phyloP scores from a whole-genome alignment of 176 grass and related monocot species.

The Typha latifolia region DNA sequence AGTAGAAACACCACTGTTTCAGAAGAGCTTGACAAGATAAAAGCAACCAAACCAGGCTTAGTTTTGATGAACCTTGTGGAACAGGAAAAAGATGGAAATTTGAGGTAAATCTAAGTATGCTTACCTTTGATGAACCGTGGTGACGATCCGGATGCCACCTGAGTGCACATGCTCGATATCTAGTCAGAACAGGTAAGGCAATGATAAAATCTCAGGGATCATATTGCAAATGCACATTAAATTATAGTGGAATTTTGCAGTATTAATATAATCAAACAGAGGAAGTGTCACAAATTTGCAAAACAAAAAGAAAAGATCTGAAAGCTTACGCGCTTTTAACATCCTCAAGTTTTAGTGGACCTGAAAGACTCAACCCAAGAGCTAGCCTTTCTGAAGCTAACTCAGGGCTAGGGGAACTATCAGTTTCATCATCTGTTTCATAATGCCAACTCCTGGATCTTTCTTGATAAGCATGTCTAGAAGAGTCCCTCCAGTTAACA shows the following conservation, averaged over 20 bases:
- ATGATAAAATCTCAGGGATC: slow-evolving; percentile 15
- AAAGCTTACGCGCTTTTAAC: slow-evolving; percentile 92
- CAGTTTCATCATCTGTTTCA: slow-evolving; percentile 49
- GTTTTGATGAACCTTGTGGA: too few relatives aligned
- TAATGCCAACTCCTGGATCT: slow-evolving; percentile 47
- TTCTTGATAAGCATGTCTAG: slow-evolving; percentile 25
- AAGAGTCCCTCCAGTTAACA: slow-evolving; percentile 28
- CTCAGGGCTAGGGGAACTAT: slow-evolving; percentile 24
- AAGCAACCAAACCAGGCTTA: too few relatives aligned
- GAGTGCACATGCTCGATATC: slow-evolving; percentile 79
- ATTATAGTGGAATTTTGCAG: slow-evolving; percentile 11
- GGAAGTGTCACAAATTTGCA: slow-evolving; percentile 2
- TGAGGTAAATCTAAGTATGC: not conserved
- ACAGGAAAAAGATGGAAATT: slow-evolving; percentile 4
- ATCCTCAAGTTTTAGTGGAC: slow-evolving; percentile 76
- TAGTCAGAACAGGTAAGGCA: slow-evolving; percentile 20
- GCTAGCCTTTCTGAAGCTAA: slow-evolving; percentile 43
- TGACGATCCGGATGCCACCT: slow-evolving; percentile 97
- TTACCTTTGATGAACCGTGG: slow-evolving; percentile 68
- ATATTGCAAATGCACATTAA: not conserved
- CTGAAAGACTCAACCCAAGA: slow-evolving; percentile 75
- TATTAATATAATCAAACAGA: slow-evolving; percentile 15
- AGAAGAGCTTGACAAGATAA: too few relatives aligned
- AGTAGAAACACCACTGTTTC: too few relatives aligned
- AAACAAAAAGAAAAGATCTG: slow-evolving; percentile 1